A percentile compares a stretch with the other conserved stretches of the same genome.
These are phyloP conservation scores for Sporothrix luriei DNA, from an alignment of 2,329 filamentous ascomycete species.

Conservation along the genomic window DNA sequence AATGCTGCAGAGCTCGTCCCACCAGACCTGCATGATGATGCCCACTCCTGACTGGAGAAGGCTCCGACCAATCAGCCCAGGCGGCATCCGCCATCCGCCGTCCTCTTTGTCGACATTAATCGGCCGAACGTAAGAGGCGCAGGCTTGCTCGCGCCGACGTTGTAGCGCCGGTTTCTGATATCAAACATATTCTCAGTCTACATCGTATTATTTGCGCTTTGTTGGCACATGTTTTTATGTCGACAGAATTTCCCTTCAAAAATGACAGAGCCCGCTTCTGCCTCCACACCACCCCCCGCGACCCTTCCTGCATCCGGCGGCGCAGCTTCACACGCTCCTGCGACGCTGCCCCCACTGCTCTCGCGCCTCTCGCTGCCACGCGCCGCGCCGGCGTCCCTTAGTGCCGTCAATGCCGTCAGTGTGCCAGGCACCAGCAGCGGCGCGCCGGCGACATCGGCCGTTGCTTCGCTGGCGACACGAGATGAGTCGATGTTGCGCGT, in stretches of 20 bases:
- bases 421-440: conserved; percentile 1
- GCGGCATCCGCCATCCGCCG: background rate
- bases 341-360: conserved; percentile 10
- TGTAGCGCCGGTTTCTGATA: background rate
- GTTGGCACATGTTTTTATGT: background rate
- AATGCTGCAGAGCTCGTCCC: background rate
- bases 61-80: conserved; percentile 30
- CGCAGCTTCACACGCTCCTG: background rate
- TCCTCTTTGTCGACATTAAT: background rate
- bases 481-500: conserved; percentile 20
- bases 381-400: conserved; percentile 25
- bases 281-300: conserved; percentile 12
- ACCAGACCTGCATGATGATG: conserved; percentile 29
- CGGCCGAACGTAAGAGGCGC: background rate
- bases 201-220: background rate
- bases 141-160: background rate
- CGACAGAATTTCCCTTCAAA: background rate
- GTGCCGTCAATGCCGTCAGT: conserved; percentile 24
- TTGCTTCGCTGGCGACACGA: conserved; percentile 5
- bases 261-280: conserved; percentile 11
- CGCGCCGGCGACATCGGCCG: background rate
- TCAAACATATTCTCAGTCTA: background rate
- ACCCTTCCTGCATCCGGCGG: background rate
- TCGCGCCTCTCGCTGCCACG: conserved; percentile 17
- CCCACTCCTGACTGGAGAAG: conserved; percentile 24